Percentiles rank a stretch among this genome's conserved stretches.
Evolutionary conservation across 2,329 filamentous ascomycete species (phyloP).

Genomic region (Akanthomyces muscarius): DNA sequence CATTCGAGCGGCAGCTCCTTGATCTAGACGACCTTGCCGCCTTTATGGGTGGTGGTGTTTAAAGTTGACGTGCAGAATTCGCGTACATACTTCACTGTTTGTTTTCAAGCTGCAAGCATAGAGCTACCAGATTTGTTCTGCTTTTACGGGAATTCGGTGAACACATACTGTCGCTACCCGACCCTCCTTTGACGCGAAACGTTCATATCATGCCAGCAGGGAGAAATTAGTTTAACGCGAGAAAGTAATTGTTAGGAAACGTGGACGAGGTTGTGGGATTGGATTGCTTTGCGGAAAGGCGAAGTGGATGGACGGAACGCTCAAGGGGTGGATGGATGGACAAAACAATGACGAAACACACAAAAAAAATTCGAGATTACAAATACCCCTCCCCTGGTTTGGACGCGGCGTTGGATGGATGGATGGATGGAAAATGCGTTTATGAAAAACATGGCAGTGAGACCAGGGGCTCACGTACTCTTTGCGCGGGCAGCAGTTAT

Average conservation of each 20-base stretch:
- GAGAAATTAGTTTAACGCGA: not conserved
- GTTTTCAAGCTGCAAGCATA: not conserved
- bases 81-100: not conserved
- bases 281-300: not conserved
- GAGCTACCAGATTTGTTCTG: slow-evolving; percentile 9
- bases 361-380: not conserved
- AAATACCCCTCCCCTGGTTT: slow-evolving; percentile 8
- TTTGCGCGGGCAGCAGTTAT: not conserved
- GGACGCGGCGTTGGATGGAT: slow-evolving; percentile 5
- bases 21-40: slow-evolving; percentile 59
- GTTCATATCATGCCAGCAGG: not conserved
- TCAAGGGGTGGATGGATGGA: not conserved
- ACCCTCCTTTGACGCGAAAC: not conserved
- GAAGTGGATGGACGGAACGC: not conserved
- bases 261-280: slow-evolving; percentile 1
- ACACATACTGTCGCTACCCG: not conserved
- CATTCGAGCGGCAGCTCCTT: slow-evolving; percentile 57
- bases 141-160: not conserved
- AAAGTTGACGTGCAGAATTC: not conserved
- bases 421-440: not conserved
- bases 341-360: not conserved
- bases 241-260: not conserved
- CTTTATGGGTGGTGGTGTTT: slow-evolving; percentile 61
- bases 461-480: not conserved
- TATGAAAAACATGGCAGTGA: not conserved